Base-by-base conservation (phyloP, 1,284 basidiomycete genomes). In the Leccinum solheimii region DNA sequence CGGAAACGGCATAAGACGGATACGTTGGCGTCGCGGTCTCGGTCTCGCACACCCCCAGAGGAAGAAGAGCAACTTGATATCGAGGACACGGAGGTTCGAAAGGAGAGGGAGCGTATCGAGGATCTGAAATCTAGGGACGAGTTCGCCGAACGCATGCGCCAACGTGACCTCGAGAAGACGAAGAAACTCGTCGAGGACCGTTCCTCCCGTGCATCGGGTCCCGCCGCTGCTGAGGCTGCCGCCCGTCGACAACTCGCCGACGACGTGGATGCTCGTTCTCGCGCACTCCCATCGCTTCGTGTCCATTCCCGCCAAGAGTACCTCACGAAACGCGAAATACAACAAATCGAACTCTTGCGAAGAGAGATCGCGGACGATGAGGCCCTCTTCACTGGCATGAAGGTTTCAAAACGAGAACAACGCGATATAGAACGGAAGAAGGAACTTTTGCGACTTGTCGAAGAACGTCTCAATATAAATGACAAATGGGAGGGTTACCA, bases 301-400 rank as follows among this genome's bases (percentile, higher is more conserved):
- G 80, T 91, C 62, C 91, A 90, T 68, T 95, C 94, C 3, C 87
- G 96, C 64, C 92, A 97, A 72, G 92, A 95, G 73, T 99, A 99
- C 72, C 84, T 99, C 62, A 91, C 93, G 27, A 99, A 99, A 75
- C 91, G 97, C 69, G 95, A 98, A 77, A 81, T 92, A 53, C 97
- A 99, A 76, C 94, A 96, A 73, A 92, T 99, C 66, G 97, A 99
- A 72, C 82, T 99, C 21, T 80, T 99, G 52, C 86, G 93, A 55
- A 88, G 92, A 75, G 96, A 98, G 76, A 96, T 98, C 58, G 87
- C 91, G 60, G 96, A 98, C 70, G 95, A 97, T 65, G 91, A 95
- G 75, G 85, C 88, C 1, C 80, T 97, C 32, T 97, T 97, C 77
- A 79, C 83, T 21, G 92, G 93, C 1, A 95, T 96, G 86, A 91